Evolutionary conservation across 2,329 filamentous ascomycete species (phyloP).

Genomic region (Aspergillus sp.): DNA sequence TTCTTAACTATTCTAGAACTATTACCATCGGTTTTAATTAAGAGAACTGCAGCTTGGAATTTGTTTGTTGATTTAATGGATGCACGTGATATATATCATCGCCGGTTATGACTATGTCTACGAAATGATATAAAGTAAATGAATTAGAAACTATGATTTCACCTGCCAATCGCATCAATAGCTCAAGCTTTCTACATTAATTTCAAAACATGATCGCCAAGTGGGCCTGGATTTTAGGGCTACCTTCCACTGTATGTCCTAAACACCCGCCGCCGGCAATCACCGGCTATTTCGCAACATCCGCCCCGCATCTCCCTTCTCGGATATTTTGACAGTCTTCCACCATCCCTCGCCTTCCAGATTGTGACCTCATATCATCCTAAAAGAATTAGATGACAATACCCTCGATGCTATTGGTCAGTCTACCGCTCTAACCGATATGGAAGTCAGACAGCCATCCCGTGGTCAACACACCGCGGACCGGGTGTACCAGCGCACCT

Average conservation of each 20-base stretch:
- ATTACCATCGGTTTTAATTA: not conserved
- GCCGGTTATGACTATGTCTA: no score
- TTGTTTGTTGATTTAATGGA: no score
- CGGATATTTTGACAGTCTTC: constrained; percentile 2
- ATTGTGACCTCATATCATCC: not conserved
- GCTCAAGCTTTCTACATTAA: no score
- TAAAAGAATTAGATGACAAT: not conserved
- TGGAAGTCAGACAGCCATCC: constrained; percentile 16
- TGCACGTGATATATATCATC: no score
- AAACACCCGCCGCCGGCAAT: constrained; percentile 4
- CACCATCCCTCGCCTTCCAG: not conserved
- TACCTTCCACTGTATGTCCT: constrained; percentile 5
- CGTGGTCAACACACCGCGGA: constrained; percentile 19
- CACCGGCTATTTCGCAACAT: constrained; percentile 12
- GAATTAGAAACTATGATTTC: no score
- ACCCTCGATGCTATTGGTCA: constrained; percentile 10
- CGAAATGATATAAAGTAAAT: no score
- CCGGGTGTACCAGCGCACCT: constrained; percentile 44
- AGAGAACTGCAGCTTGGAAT: not conserved
- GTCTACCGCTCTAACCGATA: not conserved
- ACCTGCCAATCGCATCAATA: no score
- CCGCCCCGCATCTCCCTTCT: not conserved
- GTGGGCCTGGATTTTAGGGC: no score
- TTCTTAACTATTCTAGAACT: not conserved
- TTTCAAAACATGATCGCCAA: no score